A percentile compares a stretch with the other conserved stretches of the same genome.
Evolutionary conservation across 2,329 filamentous ascomycete species (phyloP).

Genomic region (Scedosporium minutisporum): DNA sequence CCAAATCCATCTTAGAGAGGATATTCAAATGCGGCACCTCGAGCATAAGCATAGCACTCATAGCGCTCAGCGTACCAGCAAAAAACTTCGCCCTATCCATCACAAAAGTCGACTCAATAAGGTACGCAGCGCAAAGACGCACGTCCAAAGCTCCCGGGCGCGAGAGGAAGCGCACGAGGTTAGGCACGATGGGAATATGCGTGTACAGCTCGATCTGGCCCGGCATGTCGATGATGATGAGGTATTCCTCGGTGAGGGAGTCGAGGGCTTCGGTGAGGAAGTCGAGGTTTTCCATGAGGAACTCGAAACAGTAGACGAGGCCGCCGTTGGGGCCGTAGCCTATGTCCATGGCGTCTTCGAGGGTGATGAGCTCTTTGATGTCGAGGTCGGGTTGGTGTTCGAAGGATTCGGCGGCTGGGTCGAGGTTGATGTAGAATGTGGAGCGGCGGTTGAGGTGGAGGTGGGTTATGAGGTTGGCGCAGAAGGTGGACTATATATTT

Average conservation of each 20-base stretch:
- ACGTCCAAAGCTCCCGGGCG: constrained; percentile 75
- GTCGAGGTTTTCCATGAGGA: constrained; percentile 87
- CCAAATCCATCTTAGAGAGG: constrained; percentile 93
- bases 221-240: constrained; percentile 98
- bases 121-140: constrained; percentile 83
- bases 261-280: constrained; percentile 82
- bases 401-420: constrained; percentile 90
- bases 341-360: constrained; percentile 95
- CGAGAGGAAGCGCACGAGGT: constrained; percentile 72
- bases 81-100: constrained; percentile 97
- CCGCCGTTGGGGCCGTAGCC: constrained; percentile 84
- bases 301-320: constrained; percentile 94
- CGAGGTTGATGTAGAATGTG: constrained; percentile 95
- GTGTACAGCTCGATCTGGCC: constrained; percentile 98
- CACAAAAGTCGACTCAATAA: constrained; percentile 92
- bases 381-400: constrained; percentile 86
- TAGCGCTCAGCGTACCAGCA: constrained; percentile 85
- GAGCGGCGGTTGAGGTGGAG: constrained; percentile 85
- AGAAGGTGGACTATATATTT: constrained; percentile 70
- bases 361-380: constrained; percentile 87
- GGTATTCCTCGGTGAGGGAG: constrained; percentile 81
- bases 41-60: constrained; percentile 98
- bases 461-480: constrained; percentile 84
- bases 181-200: constrained; percentile 84
- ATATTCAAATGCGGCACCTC: constrained; percentile 96